Evolutionary conservation across 176 grass and related monocot genomes (phyloP).

Genomic region (Oryza australiensis): DNA sequence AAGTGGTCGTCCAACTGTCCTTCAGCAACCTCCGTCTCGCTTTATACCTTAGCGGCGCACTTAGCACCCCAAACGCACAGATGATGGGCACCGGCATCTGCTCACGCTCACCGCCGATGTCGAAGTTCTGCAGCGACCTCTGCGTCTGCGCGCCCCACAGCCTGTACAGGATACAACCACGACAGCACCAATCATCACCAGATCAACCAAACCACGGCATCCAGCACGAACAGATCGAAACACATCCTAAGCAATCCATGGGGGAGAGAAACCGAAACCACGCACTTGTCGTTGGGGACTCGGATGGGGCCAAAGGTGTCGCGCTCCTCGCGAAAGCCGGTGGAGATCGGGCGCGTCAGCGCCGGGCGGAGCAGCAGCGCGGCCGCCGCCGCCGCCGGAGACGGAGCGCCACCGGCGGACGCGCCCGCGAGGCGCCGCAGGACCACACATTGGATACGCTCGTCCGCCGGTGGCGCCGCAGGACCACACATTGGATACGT

Average conservation of each 20-base stretch:
- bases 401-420: constrained; percentile 24
- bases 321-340: constrained; percentile 78
- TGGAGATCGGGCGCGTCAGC: constrained; percentile 63
- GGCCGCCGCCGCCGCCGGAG: background rate
- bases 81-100: constrained; percentile 94
- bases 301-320: constrained; percentile 91
- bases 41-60: constrained; percentile 84
- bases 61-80: constrained; percentile 92
- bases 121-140: constrained; percentile 94
- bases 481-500: too few relatives aligned
- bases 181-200: constrained; percentile 2
- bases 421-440: constrained; percentile 53
- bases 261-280: background rate
- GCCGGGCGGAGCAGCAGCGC: constrained; percentile 43
- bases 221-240: background rate
- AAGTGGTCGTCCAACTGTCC: constrained; percentile 92
- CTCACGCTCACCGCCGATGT: constrained; percentile 82
- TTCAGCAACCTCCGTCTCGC: constrained; percentile 67
- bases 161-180: constrained; percentile 41
- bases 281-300: constrained; percentile 84
- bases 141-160: constrained; percentile 99
- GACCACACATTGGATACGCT: too few relatives aligned
- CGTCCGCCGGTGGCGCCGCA: too few relatives aligned
- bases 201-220: constrained; percentile 6
- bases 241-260: too few relatives aligned